A percentile compares a stretch with the other conserved stretches of the same genome.
phyloP scores from a whole-genome alignment of 2,329 filamentous ascomycete genomes.

The Aspergillus caelatus region DNA sequence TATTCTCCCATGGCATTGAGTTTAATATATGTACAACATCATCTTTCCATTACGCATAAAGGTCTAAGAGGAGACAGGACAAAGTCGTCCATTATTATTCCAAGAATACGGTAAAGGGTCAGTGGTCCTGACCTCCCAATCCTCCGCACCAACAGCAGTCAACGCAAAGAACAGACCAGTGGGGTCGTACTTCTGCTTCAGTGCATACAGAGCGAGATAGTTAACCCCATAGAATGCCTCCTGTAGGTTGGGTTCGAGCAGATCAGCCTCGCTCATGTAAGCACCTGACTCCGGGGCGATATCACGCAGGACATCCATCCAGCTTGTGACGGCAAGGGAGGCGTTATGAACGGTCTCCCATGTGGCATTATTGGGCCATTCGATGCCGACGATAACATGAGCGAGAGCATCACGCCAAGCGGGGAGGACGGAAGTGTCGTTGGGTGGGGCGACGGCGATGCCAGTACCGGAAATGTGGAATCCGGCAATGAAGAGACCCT shows the following conservation, averaged over 20 bases:
- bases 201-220: constrained; percentile 27
- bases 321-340: constrained; percentile 20
- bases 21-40: too few species aligned
- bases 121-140: constrained; percentile 23
- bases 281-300: constrained; percentile 29
- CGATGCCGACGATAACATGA: constrained; percentile 36
- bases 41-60: too few species aligned
- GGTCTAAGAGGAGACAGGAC: constrained; percentile 5
- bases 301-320: constrained; percentile 24
- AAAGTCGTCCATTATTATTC: constrained; percentile 26
- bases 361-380: constrained; percentile 26
- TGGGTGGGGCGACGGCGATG: constrained; percentile 19
- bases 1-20: too few species aligned
- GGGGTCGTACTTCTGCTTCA: constrained; percentile 38
- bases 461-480: constrained; percentile 27
- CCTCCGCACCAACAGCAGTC: constrained; percentile 26
- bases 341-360: constrained; percentile 18
- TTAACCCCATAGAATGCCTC: constrained; percentile 43
- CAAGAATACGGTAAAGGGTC: constrained; percentile 23
- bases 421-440: constrained; percentile 30
- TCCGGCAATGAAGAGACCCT: constrained; percentile 26
- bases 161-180: constrained; percentile 32
- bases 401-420: constrained; percentile 48
- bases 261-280: constrained; percentile 44
- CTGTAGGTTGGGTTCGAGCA: constrained; percentile 44